Conservation (phyloP, 208 protist genomes). For the Trypanosomatidae sp. region DNA sequence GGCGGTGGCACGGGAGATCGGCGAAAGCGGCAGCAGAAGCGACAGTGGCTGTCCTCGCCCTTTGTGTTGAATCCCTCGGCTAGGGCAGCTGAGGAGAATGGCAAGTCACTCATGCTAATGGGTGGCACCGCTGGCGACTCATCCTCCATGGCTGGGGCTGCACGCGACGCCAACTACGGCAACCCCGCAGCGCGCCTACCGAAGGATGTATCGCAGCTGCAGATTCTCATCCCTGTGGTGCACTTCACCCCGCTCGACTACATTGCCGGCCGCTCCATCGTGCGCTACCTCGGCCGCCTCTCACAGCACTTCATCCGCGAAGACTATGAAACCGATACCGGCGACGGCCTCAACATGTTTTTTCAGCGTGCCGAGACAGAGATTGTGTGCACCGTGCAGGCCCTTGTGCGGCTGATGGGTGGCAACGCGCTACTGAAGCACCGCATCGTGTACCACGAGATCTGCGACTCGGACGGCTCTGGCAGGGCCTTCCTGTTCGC, state of each 20-base stretch:
- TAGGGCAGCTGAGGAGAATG: neutral
- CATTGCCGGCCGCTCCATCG: constrained; percentile 76
- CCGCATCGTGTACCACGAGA: constrained; percentile 81
- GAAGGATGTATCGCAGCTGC: constrained; percentile 34
- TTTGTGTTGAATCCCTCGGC: neutral
- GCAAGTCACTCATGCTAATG: neutral
- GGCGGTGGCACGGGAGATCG: constrained; percentile 18
- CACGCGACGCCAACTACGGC: constrained; percentile 26
- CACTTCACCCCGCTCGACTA: constrained; percentile 81
- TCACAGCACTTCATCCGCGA: constrained; percentile 94
- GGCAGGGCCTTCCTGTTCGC: constrained; percentile 74
- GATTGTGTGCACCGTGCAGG: constrained; percentile 71
- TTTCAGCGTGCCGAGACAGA: constrained; percentile 79
- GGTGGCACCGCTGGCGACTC: neutral
- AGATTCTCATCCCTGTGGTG: constrained; percentile 38
- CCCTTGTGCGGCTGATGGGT: constrained; percentile 78
- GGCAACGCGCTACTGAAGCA: constrained; percentile 89
- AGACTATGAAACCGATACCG: constrained; percentile 46
- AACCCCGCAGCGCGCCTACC: constrained; percentile 39
- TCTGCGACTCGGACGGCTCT: constrained; percentile 79
- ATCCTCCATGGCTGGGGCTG: neutral
- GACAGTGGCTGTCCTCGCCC: constrained; percentile 11
- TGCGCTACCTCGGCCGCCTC: constrained; percentile 84
- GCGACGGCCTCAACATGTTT: constrained; percentile 60
- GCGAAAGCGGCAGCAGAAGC: constrained; percentile 31